Evolutionary conservation across 495 filamentous ascomycete genomes (phyloP).

Genomic region (Aspergillus homomorphus): DNA sequence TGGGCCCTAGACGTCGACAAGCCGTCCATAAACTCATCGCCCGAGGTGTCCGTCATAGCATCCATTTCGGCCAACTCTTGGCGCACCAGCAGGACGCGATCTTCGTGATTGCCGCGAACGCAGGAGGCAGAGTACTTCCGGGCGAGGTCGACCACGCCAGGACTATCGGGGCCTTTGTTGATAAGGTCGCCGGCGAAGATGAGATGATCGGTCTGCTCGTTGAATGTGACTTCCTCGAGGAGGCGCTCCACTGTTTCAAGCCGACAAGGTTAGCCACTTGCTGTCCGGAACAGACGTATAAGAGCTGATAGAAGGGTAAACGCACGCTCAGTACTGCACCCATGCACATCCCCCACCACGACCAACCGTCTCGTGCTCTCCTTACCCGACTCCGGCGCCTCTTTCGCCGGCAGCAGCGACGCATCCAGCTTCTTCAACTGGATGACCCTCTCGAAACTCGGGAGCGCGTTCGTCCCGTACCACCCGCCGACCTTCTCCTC

Average conservation of each 20-base stretch:
- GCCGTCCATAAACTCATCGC: constrained; percentile 12
- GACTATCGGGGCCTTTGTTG: constrained; percentile 82
- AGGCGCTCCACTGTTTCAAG: constrained; percentile 55
- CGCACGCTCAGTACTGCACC: constrained; percentile 64
- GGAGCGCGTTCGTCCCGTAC: constrained; percentile 49
- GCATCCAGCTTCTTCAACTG: constrained; percentile 28
- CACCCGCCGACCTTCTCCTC: constrained; percentile 35
- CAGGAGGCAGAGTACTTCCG: constrained; percentile 66
- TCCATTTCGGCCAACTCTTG: constrained; percentile 35
- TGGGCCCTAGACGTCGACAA: constrained; percentile 25
- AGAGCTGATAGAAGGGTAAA: constrained; percentile 7
- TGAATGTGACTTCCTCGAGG: constrained; percentile 64
- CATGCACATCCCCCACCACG: constrained; percentile 88
- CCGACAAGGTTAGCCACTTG: constrained; percentile 7
- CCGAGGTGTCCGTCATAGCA: constrained; percentile 9
- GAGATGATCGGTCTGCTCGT: constrained; percentile 65
- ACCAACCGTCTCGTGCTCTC: constrained; percentile 50
- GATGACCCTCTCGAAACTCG: constrained; percentile 47
- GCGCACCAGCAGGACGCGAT: constrained; percentile 62
- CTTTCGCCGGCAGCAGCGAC: constrained; percentile 14
- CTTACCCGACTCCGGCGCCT: constrained; percentile 1
- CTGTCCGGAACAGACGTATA: neutral
- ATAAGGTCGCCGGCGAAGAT: constrained; percentile 83
- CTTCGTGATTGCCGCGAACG: constrained; percentile 93
- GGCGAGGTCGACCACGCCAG: constrained; percentile 72